phyloP scores from a whole-genome alignment of 495 filamentous ascomycete species.

The Neurospora cerealis region DNA sequence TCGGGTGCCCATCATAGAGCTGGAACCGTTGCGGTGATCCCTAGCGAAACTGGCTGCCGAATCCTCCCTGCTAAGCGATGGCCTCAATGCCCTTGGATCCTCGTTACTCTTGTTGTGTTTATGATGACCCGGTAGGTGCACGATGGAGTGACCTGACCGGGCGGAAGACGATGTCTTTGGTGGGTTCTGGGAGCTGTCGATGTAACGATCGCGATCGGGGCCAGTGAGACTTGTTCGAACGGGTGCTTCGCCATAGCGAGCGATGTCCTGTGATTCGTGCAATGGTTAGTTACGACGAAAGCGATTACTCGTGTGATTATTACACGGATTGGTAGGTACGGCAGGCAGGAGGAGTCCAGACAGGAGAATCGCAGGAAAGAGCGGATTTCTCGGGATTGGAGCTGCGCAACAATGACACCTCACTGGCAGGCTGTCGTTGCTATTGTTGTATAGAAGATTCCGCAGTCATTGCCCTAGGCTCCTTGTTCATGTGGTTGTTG shows the following conservation, averaged over 20 bases:
- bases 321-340: not conserved
- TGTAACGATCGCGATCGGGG: slow-evolving; percentile 57
- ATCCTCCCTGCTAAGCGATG: slow-evolving; percentile 61
- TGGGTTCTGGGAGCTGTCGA: slow-evolving; percentile 26
- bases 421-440: not conserved
- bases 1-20: slow-evolving; percentile 24
- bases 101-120: slow-evolving; percentile 71
- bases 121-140: slow-evolving; percentile 52
- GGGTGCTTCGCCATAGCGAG: slow-evolving; percentile 73
- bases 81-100: slow-evolving; percentile 52
- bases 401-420: not conserved
- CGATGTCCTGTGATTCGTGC: slow-evolving; percentile 50
- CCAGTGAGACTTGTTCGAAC: slow-evolving; percentile 63
- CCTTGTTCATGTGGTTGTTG: not conserved
- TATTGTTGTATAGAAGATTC: not conserved
- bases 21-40: slow-evolving; percentile 32
- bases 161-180: slow-evolving; percentile 43
- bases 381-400: not conserved
- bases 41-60: slow-evolving; percentile 43
- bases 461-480: not conserved
- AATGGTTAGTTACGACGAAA: slow-evolving; percentile 4
- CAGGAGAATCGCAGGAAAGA: not conserved
- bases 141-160: slow-evolving; percentile 41
- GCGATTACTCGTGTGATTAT: not conserved
- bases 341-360: not conserved